Percentiles rank a stretch among this genome's conserved stretches.
These are phyloP conservation scores for Microbotryomycetes sp. DNA, from an alignment of 1,284 basidiomycete genomes.

Conservation along the genomic window DNA sequence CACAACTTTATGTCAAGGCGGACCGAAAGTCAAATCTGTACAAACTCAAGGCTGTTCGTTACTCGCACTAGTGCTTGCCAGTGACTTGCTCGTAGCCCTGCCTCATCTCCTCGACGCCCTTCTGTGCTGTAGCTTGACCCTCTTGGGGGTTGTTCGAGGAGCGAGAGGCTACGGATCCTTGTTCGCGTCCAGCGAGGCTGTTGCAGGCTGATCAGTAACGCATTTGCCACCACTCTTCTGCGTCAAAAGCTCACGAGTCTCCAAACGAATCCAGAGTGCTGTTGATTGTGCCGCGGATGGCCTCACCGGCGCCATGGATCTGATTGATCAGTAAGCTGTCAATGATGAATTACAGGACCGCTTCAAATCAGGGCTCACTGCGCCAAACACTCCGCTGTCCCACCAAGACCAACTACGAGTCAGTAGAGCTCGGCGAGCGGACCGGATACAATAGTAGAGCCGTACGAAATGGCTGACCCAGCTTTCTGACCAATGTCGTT, in stretches of 20 bases:
- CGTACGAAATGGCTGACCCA: not conserved
- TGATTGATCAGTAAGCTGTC: no score
- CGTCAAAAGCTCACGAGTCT: constrained; percentile 9
- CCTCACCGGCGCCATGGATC: constrained; percentile 21
- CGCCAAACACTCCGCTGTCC: not conserved
- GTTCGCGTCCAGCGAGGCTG: constrained; percentile 16
- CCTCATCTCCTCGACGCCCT: constrained; percentile 10
- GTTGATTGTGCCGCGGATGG: constrained; percentile 20
- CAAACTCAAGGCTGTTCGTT: not conserved
- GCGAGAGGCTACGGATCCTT: constrained; percentile 8
- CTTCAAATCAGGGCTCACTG: no score
- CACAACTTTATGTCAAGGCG: no score
- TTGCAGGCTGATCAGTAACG: not conserved
- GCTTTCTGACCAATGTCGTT: not conserved
- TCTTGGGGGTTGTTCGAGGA: not conserved
- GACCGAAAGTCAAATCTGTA: no score
- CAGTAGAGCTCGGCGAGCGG: no score
- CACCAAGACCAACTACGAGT: no score
- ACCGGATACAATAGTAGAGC: not conserved
- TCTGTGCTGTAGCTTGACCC: constrained; percentile 2
- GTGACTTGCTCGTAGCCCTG: constrained; percentile 3
- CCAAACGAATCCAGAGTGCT: constrained; percentile 7
- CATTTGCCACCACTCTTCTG: not conserved
- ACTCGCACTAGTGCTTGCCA: not conserved
- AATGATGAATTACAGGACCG: no score